Evolutionary conservation across 257 asterid species (phyloP).

Genomic region (Eucommia ulmoides): DNA sequence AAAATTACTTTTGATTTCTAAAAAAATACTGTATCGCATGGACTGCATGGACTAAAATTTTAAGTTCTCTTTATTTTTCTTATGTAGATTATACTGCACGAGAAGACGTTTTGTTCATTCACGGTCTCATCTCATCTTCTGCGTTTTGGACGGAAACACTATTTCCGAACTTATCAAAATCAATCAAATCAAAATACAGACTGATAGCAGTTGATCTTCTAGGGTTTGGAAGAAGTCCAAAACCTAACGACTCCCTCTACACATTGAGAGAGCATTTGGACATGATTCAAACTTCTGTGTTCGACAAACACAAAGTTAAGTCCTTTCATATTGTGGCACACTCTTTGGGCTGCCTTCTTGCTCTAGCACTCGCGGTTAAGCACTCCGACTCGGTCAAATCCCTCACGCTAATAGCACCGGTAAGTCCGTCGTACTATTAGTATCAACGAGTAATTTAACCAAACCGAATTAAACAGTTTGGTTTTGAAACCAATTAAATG

Average conservation of each 20-base stretch:
- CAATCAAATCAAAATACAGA: constrained; percentile 58
- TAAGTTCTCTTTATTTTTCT: no score
- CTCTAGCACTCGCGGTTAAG: constrained; percentile 79
- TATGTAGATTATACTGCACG: constrained; percentile 9
- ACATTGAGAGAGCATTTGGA: constrained; percentile 79
- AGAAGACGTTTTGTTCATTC: constrained; percentile 85
- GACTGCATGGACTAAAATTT: no score
- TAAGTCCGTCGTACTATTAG: constrained; percentile 13
- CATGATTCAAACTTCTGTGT: constrained; percentile 76
- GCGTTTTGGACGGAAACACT: constrained; percentile 90
- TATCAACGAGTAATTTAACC: no score
- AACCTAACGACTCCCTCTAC: constrained; percentile 72
- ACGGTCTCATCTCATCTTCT: constrained; percentile 88
- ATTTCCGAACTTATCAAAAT: constrained; percentile 64
- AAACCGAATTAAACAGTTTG: no score
- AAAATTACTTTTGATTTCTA: no score
- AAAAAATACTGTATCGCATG: no score
- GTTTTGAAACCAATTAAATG: no score
- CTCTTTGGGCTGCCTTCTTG: constrained; percentile 87
- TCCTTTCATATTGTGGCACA: constrained; percentile 94
- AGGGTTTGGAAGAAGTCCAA: constrained; percentile 92
- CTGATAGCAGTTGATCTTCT: constrained; percentile 80
- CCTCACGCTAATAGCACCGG: constrained; percentile 80
- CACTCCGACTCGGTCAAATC: constrained; percentile 57
- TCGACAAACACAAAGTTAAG: constrained; percentile 56